phyloP scores from a whole-genome alignment of 805 yeast species.

The Diddensiella santjacobensis region DNA sequence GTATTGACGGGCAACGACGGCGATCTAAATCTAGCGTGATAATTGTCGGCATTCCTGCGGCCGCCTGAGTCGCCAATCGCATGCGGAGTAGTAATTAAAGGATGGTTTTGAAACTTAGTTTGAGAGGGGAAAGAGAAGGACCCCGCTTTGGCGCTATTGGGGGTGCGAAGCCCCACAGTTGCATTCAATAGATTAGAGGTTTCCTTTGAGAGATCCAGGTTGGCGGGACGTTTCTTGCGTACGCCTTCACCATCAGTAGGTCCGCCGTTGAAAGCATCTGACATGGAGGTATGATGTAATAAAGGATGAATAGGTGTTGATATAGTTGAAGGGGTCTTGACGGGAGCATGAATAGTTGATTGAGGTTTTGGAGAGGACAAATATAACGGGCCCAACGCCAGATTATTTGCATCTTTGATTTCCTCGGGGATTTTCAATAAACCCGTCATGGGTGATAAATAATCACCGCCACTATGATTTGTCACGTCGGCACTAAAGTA shows the following conservation, averaged over 20 bases:
- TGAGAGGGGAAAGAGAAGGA: not conserved
- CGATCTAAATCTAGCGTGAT: constrained; percentile 12
- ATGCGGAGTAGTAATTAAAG: not conserved
- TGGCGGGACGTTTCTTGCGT: constrained; percentile 5
- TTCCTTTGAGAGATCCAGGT: constrained; percentile 9
- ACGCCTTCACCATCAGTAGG: not conserved
- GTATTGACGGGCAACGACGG: constrained; percentile 20
- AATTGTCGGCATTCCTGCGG: not conserved
- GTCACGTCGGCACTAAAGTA: not conserved
- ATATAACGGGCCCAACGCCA: not conserved
- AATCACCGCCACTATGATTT: not conserved
- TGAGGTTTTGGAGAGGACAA: not conserved
- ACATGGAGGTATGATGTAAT: no score
- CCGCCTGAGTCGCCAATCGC: not conserved
- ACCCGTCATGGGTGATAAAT: not conserved
- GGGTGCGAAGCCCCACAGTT: constrained; percentile 7
- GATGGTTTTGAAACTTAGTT: constrained; percentile 1
- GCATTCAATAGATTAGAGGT: not conserved
- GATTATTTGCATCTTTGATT: not conserved
- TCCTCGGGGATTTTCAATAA: not conserved
- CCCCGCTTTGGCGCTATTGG: constrained; percentile 7
- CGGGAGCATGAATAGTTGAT: not conserved
- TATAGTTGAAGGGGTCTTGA: not conserved
- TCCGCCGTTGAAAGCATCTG: not conserved
- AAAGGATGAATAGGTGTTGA: not conserved